Conservation (phyloP, 164 flowering plant species). For the Magnolia changhungtana region DNA sequence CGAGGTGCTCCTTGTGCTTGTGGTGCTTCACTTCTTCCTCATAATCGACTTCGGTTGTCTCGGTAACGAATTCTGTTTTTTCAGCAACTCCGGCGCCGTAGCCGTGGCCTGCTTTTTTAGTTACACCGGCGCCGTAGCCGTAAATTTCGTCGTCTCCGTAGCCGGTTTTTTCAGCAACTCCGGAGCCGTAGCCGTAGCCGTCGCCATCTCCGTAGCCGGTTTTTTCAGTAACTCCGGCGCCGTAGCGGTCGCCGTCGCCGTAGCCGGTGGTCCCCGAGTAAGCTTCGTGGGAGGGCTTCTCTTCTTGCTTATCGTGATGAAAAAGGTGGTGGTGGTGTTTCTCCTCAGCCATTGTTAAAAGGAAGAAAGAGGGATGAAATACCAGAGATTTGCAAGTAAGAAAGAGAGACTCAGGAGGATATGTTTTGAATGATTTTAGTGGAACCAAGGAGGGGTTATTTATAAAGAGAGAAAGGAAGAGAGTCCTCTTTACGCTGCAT, state of each 20-base stretch:
- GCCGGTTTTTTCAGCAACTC: not conserved
- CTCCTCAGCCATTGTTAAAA: slow-evolving; percentile 24
- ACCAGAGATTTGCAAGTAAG: not conserved
- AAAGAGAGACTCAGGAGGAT: not conserved
- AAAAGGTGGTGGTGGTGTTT: slow-evolving; percentile 23
- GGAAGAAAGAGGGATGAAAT: not conserved
- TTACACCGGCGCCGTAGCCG: not conserved
- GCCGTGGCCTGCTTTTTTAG: not conserved
- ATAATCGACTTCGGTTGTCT: not conserved
- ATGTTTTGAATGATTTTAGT: not conserved
- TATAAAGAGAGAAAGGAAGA: not conserved
- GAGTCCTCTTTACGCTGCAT: not conserved
- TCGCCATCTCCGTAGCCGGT: not conserved
- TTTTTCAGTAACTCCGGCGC: not conserved
- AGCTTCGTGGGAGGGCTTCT: slow-evolving; percentile 9
- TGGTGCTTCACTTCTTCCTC: slow-evolving; percentile 67
- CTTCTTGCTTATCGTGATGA: slow-evolving; percentile 18
- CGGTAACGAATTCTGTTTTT: not conserved
- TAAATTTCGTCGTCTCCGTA: not conserved
- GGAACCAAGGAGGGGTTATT: not conserved
- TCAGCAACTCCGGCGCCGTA: not conserved
- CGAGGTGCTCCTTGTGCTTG: slow-evolving; percentile 56
- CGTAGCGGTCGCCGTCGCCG: not conserved
- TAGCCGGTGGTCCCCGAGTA: slow-evolving; percentile 10
- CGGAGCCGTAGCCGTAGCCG: not conserved